Evolutionary conservation across 331 rosid genomes (phyloP).

Genomic region (Malus hybrid): DNA sequence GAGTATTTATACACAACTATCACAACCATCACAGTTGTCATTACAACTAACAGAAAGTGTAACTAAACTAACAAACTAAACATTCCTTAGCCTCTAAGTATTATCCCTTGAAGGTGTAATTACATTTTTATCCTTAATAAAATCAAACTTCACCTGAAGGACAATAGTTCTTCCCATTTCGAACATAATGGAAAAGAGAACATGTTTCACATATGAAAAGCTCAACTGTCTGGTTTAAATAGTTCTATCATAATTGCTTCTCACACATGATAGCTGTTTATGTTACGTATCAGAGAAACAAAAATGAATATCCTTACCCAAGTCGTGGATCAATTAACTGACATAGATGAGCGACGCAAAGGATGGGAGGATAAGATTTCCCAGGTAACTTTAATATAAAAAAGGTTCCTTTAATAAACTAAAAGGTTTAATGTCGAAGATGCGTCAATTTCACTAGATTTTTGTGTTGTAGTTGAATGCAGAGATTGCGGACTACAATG

Average conservation of each 20-base stretch:
- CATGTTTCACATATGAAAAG: background rate
- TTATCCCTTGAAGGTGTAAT: too few species aligned
- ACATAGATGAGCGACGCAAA: slow-evolving; percentile 35
- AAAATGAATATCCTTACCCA: slow-evolving; percentile 41
- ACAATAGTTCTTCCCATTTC: background rate
- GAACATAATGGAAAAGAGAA: background rate
- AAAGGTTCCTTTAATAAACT: background rate
- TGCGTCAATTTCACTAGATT: background rate
- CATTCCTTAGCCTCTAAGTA: too few species aligned
- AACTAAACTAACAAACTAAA: too few species aligned
- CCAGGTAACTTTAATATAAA: slow-evolving; percentile 38
- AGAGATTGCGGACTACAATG: slow-evolving; percentile 46
- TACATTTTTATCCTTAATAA: too few species aligned
- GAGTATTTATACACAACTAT: too few species aligned
- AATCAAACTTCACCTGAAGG: too few species aligned
- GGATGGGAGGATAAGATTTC: slow-evolving; percentile 39
- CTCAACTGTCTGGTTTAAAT: background rate
- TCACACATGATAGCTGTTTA: background rate
- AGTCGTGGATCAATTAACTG: slow-evolving; percentile 42
- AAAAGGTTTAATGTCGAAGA: background rate
- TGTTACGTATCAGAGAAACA: slow-evolving; percentile 31
- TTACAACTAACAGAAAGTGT: too few species aligned
- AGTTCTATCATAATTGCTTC: background rate
- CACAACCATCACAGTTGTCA: too few species aligned
- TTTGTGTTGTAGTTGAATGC: slow-evolving; percentile 46